phyloP scores from a whole-genome alignment of 208 protist genomes.

The Leishmania amazonensis region DNA sequence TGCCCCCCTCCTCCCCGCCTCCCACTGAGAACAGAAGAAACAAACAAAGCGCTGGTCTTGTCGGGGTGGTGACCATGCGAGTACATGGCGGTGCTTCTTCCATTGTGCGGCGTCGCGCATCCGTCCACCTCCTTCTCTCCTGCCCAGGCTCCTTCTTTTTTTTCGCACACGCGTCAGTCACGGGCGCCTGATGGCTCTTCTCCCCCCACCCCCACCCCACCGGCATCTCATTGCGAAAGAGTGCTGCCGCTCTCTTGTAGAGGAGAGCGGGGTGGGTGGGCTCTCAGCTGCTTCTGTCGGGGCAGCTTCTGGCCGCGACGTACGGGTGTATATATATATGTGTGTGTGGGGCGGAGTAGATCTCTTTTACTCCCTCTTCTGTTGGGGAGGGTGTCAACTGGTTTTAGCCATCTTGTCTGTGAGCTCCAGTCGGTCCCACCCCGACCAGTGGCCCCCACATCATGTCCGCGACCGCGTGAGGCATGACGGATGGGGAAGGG shows the following conservation, averaged over 20 bases:
- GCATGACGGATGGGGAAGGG: background rate
- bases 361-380: conserved; percentile 1
- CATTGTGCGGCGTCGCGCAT: background rate
- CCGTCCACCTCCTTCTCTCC: background rate
- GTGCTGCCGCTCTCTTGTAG: background rate
- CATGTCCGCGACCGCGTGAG: background rate
- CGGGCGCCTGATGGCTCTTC: no score
- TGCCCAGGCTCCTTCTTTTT: background rate
- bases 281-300: background rate
- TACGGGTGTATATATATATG: background rate
- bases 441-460: background rate
- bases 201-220: background rate
- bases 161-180: background rate
- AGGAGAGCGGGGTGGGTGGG: background rate
- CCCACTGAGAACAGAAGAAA: background rate
- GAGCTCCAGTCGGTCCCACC: background rate
- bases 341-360: background rate
- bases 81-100: background rate
- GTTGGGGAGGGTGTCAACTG: background rate
- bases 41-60: background rate
- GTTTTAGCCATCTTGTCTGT: background rate
- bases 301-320: background rate
- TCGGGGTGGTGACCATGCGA: background rate
- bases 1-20: background rate
- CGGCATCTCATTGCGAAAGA: background rate